Base-by-base conservation (phyloP, 805 yeast species). In the Yarrowia yakushimensis region DNA sequence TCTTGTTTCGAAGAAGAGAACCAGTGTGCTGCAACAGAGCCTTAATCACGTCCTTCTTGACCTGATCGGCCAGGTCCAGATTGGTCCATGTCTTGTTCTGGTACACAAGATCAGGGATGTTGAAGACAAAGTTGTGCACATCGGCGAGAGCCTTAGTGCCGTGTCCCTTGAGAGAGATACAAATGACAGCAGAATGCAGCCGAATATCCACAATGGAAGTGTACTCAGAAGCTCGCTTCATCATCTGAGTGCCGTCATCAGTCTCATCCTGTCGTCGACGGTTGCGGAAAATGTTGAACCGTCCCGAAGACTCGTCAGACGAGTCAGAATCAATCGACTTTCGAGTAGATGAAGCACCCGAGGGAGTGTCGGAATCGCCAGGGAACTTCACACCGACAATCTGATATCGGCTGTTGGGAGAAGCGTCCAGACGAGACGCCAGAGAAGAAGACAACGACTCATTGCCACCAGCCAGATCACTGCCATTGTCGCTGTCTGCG, bases 91-190 rank as follows among this genome's bases (percentile, higher is more conserved):
- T 80, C 76, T 82, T 83, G 71, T 87, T 84, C 34, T 73, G 69
- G 68, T 87, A 82, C 57, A 75, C 72, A 59, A 89, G 73, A 2
- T 75, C 75, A 3, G 97, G 97, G 57, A 92, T 73, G 10, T 77
- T 77, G 62, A 93, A 77, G 6, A 78, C 80, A 67, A 93, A 85
- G 67, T 88, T 83, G 60, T 88, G 87, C 8, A 93, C 90, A 69
- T 92, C 90, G 39, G 89, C 81, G 63, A 93, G 74, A 66, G 86
- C 83, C 68, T 82, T 77, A 28, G 83, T 78, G 13, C 91, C 89
- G 15, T 83, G 84, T 9, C 94, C 96, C 67, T 84, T 83, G 74
- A 89, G 89, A 55, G 96, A 87, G 25, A 91, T 80, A 60, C 85
- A 79, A 15, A 92, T 70, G n/a, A 76, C 70, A 37, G 83, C 77